Evolutionary conservation across 2,329 filamentous ascomycete species (phyloP).

Genomic region (Setomelanomma holmii): DNA sequence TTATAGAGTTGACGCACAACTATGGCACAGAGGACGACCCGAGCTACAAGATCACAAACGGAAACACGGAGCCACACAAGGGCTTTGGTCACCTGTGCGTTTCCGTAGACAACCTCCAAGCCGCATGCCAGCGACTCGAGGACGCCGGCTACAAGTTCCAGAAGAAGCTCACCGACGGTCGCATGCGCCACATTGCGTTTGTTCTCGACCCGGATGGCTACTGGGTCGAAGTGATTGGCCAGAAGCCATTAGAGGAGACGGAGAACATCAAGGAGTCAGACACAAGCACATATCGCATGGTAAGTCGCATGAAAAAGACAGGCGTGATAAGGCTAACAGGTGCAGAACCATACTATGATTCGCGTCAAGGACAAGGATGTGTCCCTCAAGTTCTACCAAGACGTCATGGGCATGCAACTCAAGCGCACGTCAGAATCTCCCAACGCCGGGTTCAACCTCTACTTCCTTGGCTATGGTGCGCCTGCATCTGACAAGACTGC

Average conservation of each 20-base stretch:
- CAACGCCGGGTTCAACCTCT: conserved; percentile 81
- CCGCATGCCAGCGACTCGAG: conserved; percentile 86
- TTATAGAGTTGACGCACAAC: conserved; percentile 84
- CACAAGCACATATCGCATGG: conserved; percentile 73
- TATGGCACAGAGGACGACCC: conserved; percentile 90
- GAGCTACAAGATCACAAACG: conserved; percentile 81
- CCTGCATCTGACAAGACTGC: conserved; percentile 58
- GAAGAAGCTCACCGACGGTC: conserved; percentile 89
- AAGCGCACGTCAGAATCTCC: conserved; percentile 75
- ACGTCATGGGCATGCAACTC: conserved; percentile 86
- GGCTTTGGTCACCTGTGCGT: conserved; percentile 87
- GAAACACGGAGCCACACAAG: conserved; percentile 90
- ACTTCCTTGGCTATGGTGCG: conserved; percentile 82
- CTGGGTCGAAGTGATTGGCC: conserved; percentile 79
- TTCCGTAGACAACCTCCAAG: conserved; percentile 72
- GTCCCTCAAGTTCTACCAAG: conserved; percentile 64
- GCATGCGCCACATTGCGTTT: conserved; percentile 78
- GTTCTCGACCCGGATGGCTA: conserved; percentile 81
- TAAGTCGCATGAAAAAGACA: conserved; percentile 15
- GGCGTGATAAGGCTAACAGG: conserved; percentile 11
- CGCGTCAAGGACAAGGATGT: conserved; percentile 74
- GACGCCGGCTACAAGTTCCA: conserved; percentile 92
- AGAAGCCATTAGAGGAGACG: conserved; percentile 74
- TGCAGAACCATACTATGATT: conserved; percentile 88
- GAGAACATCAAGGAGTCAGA: conserved; percentile 77